phyloP scores from a whole-genome alignment of 1,284 basidiomycete genomes.

The Leccinum discolor region DNA sequence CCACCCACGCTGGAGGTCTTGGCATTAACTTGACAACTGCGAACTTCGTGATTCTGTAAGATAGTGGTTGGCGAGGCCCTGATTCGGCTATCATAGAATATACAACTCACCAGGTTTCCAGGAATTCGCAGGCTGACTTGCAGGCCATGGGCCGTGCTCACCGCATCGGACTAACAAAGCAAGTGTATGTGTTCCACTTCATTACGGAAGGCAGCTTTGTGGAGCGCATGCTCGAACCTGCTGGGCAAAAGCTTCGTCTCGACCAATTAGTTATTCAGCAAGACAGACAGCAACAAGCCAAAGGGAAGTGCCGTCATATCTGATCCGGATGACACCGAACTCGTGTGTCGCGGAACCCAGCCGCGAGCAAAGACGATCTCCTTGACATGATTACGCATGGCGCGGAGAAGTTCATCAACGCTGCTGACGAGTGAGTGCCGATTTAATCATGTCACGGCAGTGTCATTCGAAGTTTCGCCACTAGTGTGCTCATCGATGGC shows the following conservation, averaged over 20 bases:
- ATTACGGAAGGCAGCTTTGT: slow-evolving; percentile 97
- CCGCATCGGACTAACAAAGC: slow-evolving; percentile 98
- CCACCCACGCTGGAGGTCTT: slow-evolving; percentile 97
- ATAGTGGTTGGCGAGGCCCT: slow-evolving; percentile 82
- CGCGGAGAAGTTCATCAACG: slow-evolving; percentile 95
- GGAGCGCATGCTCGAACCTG: slow-evolving; percentile 95
- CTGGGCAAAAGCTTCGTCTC: slow-evolving; percentile 93
- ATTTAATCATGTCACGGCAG: neutral
- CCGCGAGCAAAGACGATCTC: slow-evolving; percentile 95
- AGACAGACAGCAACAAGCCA: slow-evolving; percentile 75
- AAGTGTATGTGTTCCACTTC: slow-evolving; percentile 98
- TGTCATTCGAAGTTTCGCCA: neutral
- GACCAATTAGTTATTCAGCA: slow-evolving; percentile 99
- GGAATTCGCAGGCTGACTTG: slow-evolving; percentile 98
- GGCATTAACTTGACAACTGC: slow-evolving; percentile 98
- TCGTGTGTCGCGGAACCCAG: slow-evolving; percentile 34
- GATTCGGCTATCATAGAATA: neutral
- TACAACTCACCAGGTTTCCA: slow-evolving; percentile 25
- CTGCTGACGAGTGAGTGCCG: slow-evolving; percentile 56
- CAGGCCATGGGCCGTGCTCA: slow-evolving; percentile 99
- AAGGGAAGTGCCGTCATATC: slow-evolving; percentile 43
- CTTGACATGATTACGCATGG: slow-evolving; percentile 99
- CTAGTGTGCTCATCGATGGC: slow-evolving; percentile 80
- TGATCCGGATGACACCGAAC: neutral
- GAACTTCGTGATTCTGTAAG: slow-evolving; percentile 97